Evolutionary conservation across 2,329 filamentous ascomycete genomes (phyloP), one percentile per base, ranked within the genome.

Genomic region (Trichoderma endophyticum): DNA sequence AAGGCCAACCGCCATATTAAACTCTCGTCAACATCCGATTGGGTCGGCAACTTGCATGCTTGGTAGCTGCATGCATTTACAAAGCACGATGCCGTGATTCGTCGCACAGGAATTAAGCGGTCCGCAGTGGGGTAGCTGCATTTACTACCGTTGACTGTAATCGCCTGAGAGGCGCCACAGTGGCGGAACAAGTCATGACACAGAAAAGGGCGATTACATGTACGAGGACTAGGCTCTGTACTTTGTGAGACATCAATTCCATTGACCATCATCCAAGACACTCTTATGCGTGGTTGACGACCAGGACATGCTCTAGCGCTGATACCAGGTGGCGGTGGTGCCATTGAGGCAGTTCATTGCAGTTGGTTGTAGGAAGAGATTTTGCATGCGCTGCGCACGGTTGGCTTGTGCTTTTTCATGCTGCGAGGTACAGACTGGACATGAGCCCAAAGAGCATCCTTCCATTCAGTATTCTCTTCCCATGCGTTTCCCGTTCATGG

Each of bases 31-130:
- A 54, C 57, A 62, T 36, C 56, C 30, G 67, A 62, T 51, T 61
- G 57, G 67, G 14, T 30, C 67, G 59, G 57, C 39, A 54, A n/a
- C 34, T 60, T 51, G 51, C 51, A 39, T 48, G n/a, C 30, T 9
- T 26, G 21, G 34, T 63, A 18, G 43, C 48, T 56, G 63, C 63
- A 66, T 56, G 43, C 30, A n/a, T 66, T 71, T 71, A 67, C 62
- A 67, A 71, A 71, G 30, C 70, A 67, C 6, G 43, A 71, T 36
- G 70, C 32, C 28, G 62, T 71, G 70, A 71, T 71, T 71, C 62
- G 70, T 71, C 43, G 43, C 70, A 71, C 51, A 48, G n/a, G 56
- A 57, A 62, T 43, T 43, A 43, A 43, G 39, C 39, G 39, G 39
- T 43, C 32, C 56, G 62, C 54, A 30, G 36, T 26, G 70, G 70